phyloP scores from a whole-genome alignment of 225 moss, liverwort and hornwort genomes.

The Bryum argenteum region DNA sequence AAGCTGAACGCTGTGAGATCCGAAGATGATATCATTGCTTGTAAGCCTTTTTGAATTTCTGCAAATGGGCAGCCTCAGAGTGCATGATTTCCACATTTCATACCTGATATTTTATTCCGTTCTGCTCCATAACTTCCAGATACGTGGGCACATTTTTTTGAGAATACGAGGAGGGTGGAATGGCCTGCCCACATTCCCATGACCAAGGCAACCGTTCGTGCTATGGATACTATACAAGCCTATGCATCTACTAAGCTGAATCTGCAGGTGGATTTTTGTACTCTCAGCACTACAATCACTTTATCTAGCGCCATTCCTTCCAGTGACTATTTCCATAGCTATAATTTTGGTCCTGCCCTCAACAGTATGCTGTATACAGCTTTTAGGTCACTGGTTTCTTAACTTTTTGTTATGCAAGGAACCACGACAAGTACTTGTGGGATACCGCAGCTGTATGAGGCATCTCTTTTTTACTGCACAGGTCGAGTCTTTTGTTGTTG shows the following conservation, averaged over 20 bases:
- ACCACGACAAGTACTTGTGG: background rate
- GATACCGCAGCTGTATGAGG: background rate
- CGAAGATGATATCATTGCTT: slow-evolving; percentile 89
- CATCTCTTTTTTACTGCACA: slow-evolving; percentile 17
- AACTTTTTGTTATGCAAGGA: slow-evolving; percentile 24
- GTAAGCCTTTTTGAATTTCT: slow-evolving; percentile 46
- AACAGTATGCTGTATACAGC: background rate
- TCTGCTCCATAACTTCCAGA: slow-evolving; percentile 42
- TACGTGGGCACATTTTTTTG: slow-evolving; percentile 74
- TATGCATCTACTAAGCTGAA: slow-evolving; percentile 48
- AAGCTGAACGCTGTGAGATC: slow-evolving; percentile 52
- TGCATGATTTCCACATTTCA: no score
- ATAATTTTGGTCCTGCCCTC: background rate
- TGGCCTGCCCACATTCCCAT: slow-evolving; percentile 93
- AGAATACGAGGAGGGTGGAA: slow-evolving; percentile 61
- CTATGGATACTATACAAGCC: slow-evolving; percentile 82
- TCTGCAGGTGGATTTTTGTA: slow-evolving; percentile 42
- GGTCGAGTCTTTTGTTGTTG: slow-evolving; percentile 77
- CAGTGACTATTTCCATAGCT: slow-evolving; percentile 4
- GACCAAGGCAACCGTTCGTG: slow-evolving; percentile 95
- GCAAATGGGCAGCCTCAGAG: no score
- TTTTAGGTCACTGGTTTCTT: slow-evolving; percentile 6
- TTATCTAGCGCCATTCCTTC: background rate
- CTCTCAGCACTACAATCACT: background rate
- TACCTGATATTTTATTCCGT: background rate